phyloP scores from a whole-genome alignment of 2,329 filamentous ascomycete species.

The Cordyceps fumosorosea region DNA sequence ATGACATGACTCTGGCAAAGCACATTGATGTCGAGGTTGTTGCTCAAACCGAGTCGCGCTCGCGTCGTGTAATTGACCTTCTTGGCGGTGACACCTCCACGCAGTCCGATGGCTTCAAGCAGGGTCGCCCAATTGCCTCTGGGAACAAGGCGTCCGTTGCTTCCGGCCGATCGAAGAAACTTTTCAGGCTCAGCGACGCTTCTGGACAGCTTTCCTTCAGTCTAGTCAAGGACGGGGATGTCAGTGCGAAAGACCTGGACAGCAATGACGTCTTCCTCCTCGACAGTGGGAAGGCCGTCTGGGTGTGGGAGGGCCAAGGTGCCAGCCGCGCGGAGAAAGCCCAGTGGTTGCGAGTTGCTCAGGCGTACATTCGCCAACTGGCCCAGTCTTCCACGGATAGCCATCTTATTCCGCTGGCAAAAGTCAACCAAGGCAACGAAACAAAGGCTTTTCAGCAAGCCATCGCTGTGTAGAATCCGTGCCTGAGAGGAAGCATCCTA shows the following conservation, averaged over 20 bases:
- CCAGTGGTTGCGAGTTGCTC: slow-evolving; percentile 53
- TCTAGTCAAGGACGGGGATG: slow-evolving; percentile 49
- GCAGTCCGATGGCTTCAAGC: slow-evolving; percentile 32
- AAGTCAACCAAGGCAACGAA: slow-evolving; percentile 51
- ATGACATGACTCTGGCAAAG: slow-evolving; percentile 58
- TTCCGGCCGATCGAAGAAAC: slow-evolving; percentile 29
- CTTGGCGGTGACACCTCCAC: slow-evolving; percentile 42
- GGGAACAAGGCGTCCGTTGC: slow-evolving; percentile 16
- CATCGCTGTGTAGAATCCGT: slow-evolving; percentile 26
- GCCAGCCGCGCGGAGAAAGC: slow-evolving; percentile 54
- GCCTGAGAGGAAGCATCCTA: background rate
- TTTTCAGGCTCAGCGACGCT: slow-evolving; percentile 59
- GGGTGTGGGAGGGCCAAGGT: slow-evolving; percentile 58
- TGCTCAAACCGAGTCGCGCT: slow-evolving; percentile 51
- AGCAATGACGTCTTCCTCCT: slow-evolving; percentile 57
- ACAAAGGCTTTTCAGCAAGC: slow-evolving; percentile 45
- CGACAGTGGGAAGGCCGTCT: slow-evolving; percentile 50
- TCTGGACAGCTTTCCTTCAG: slow-evolving; percentile 51
- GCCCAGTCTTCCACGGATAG: slow-evolving; percentile 26
- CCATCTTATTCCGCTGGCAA: slow-evolving; percentile 46
- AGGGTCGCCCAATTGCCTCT: slow-evolving; percentile 34
- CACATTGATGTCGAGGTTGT: slow-evolving; percentile 60
- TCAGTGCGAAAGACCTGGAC: slow-evolving; percentile 45
- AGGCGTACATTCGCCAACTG: slow-evolving; percentile 45
- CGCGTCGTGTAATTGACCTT: slow-evolving; percentile 48